phyloP scores from a whole-genome alignment of 305 asterid species.

The Fraxinus albicans region DNA sequence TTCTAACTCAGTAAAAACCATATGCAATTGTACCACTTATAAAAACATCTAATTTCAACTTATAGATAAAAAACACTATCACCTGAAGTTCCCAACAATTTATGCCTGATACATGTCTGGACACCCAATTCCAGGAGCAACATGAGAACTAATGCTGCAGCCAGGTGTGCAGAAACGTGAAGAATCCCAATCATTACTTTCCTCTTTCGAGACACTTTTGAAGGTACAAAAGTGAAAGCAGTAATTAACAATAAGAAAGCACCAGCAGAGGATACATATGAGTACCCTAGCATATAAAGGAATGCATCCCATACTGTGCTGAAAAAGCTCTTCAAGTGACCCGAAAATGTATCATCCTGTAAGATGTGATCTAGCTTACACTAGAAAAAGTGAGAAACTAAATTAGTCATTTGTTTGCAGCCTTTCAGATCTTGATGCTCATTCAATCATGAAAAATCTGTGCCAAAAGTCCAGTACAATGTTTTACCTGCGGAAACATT shows the following conservation, averaged over 20 bases:
- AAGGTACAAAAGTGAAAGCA: conserved; percentile 82
- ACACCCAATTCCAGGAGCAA: conserved; percentile 88
- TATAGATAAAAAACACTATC: background rate
- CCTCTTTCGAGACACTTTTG: conserved; percentile 77
- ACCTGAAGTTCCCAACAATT: conserved; percentile 91
- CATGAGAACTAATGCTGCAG: conserved; percentile 93
- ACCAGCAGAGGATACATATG: conserved; percentile 74
- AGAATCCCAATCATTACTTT: conserved; percentile 72
- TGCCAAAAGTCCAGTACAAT: conserved; percentile 2
- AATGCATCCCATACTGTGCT: conserved; percentile 82
- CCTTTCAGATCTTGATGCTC: background rate
- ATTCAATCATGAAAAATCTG: conserved; percentile 1
- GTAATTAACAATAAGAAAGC: conserved; percentile 64
- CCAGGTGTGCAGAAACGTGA: conserved; percentile 87
- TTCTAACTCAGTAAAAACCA: background rate
- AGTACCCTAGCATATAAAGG: conserved; percentile 65
- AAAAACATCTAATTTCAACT: conserved; percentile 11
- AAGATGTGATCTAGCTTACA: conserved; percentile 92
- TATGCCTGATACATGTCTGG: conserved; percentile 84
- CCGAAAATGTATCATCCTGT: conserved; percentile 79
- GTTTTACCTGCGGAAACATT: conserved; percentile 92
- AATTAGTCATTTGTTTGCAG: conserved; percentile 26
- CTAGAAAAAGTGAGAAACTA: conserved; percentile 46
- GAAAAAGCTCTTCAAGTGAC: conserved; percentile 80
- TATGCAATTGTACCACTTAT: background rate